Percentiles rank a stretch among this genome's conserved stretches.
Conservation (phyloP, 148 eudicot species). For the Rhododendron mucronatum region DNA sequence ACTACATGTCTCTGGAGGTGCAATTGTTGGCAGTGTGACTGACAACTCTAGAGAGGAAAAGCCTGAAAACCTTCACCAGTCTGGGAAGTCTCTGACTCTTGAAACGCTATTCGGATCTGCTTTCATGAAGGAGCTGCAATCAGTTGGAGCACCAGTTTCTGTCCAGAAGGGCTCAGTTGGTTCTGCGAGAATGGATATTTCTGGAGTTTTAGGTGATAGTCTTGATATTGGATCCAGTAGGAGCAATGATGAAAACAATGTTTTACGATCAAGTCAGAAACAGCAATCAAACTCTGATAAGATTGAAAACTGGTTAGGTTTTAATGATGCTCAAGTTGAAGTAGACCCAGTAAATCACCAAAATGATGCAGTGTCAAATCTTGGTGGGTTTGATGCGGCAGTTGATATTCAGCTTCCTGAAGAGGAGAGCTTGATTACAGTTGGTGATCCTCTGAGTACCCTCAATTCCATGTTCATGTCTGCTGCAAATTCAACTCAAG, state of each 20-base stretch:
- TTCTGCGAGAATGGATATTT: conserved; percentile 33
- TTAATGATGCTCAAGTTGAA: conserved; percentile 32
- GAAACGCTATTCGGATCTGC: conserved; percentile 85
- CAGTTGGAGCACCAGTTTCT: conserved; percentile 68
- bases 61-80: conserved; percentile 21
- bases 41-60: conserved; percentile 30
- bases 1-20: conserved; percentile 18
- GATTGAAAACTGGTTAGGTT: conserved; percentile 41
- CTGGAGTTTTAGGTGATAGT: conserved; percentile 20
- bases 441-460: conserved; percentile 35
- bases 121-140: conserved; percentile 88
- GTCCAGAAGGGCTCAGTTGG: conserved; percentile 46
- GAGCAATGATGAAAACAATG: conserved; percentile 21
- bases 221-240: conserved; percentile 26
- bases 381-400: conserved; percentile 32
- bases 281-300: conserved; percentile 23
- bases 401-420: conserved; percentile 51
- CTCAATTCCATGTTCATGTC: conserved; percentile 27
- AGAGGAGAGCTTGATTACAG: conserved; percentile 55
- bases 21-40: conserved; percentile 13
- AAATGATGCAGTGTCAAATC: conserved; percentile 27
- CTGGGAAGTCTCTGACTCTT: conserved; percentile 55
- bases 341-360: conserved; percentile 34
- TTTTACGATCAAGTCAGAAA: conserved; percentile 24
- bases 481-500: conserved; percentile 16